Evolutionary conservation across 805 yeast species (phyloP).

Genomic region (Lachancea sp.): DNA sequence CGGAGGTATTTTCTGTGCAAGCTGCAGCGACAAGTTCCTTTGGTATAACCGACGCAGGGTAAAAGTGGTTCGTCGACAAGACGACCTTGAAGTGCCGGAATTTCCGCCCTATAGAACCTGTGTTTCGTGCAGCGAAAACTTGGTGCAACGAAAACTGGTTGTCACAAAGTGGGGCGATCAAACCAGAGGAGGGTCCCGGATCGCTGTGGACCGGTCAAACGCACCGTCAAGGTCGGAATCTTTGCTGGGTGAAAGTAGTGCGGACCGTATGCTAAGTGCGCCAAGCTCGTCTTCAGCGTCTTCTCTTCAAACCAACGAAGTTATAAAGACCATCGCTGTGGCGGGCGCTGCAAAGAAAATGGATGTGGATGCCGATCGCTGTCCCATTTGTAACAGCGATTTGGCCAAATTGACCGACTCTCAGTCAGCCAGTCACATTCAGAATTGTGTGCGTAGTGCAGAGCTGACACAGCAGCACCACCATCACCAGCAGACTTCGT

Average conservation of each 20-base stretch:
- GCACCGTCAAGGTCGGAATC: neutral
- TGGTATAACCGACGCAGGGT: constrained; percentile 25
- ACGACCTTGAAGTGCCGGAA: constrained; percentile 18
- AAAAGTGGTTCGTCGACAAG: constrained; percentile 20
- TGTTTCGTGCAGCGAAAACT: constrained; percentile 47
- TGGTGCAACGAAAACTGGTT: constrained; percentile 25
- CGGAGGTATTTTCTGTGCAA: constrained; percentile 56
- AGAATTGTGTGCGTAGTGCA: constrained; percentile 53
- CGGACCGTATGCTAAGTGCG: neutral
- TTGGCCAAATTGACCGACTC: constrained; percentile 11
- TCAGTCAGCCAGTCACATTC: constrained; percentile 49
- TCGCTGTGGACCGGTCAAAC: neutral
- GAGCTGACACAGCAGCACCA: constrained; percentile 43
- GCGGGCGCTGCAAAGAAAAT: constrained; percentile 10
- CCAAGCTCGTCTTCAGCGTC: constrained; percentile 10
- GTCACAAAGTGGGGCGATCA: constrained; percentile 18
- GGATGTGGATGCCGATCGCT: constrained; percentile 26
- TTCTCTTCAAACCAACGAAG: constrained; percentile 13
- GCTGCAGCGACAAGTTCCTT: constrained; percentile 25
- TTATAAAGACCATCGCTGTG: constrained; percentile 30
- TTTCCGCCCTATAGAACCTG: constrained; percentile 57
- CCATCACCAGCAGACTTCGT: constrained; percentile 55
- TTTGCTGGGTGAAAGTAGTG: neutral
- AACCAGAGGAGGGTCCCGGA: neutral
- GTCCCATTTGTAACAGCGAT: constrained; percentile 37